Evolutionary conservation across 768 basidiomycete genomes (phyloP).

Genomic region (Mycena rebaudengoi): DNA sequence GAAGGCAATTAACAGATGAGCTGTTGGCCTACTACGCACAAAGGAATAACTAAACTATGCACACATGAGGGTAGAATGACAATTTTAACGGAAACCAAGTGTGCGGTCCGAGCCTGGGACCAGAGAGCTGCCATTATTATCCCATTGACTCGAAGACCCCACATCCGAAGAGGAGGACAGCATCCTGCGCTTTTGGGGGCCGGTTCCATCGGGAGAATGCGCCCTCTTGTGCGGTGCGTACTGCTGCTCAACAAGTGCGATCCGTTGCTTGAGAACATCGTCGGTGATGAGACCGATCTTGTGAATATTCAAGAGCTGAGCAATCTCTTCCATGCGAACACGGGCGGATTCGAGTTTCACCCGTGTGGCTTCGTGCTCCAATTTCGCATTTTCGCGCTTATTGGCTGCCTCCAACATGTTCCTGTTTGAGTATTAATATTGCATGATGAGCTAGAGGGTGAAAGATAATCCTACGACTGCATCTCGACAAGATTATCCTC

Average conservation of each 20-base stretch:
- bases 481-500: background rate
- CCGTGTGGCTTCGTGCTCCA: background rate
- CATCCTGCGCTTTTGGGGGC: no score
- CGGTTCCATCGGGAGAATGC: no score
- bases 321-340: background rate
- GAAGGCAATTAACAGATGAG: slow-evolving; percentile 29
- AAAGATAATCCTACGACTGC: slow-evolving; percentile 33
- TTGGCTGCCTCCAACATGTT: background rate
- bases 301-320: background rate
- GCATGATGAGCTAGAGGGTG: no score
- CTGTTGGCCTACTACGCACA: slow-evolving; percentile 21
- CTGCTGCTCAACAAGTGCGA: background rate
- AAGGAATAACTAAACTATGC: slow-evolving; percentile 4
- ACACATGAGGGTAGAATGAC: background rate
- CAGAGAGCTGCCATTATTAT: background rate
- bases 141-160: no score
- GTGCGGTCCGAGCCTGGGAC: background rate
- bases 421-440: background rate
- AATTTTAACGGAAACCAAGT: background rate
- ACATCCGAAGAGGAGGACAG: no score
- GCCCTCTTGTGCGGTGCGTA: no score
- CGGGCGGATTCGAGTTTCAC: no score
- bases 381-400: background rate
- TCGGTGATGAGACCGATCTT: background rate
- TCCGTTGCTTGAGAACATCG: background rate